phyloP scores from a whole-genome alignment of 73 alveolate species.

The Paramecium biaurelia region DNA sequence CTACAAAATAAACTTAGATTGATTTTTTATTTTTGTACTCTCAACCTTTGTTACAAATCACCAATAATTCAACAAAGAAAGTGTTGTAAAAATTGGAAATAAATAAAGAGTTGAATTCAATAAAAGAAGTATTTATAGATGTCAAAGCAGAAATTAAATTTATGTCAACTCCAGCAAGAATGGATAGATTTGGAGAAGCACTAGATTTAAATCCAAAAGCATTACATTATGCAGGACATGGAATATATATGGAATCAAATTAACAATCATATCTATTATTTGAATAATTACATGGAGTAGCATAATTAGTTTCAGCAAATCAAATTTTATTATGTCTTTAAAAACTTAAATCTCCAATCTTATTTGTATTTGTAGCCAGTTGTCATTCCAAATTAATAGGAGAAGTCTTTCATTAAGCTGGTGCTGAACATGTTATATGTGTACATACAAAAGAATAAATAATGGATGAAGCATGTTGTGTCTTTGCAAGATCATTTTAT shows the following conservation, averaged over 20 bases:
- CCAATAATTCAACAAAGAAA: background rate
- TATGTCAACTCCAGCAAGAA: slow-evolving; percentile 32
- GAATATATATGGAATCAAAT: slow-evolving; percentile 8
- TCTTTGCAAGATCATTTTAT: slow-evolving; percentile 70
- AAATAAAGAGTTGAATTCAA: background rate
- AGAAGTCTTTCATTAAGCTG: slow-evolving; percentile 66
- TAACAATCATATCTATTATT: slow-evolving; percentile 12
- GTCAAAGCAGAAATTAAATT: background rate
- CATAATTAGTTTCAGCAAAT: slow-evolving; percentile 47
- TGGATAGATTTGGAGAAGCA: slow-evolving; percentile 46
- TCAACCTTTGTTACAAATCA: background rate
- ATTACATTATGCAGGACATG: slow-evolving; percentile 48
- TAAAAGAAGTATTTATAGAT: slow-evolving; percentile 2
- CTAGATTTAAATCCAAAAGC: slow-evolving; percentile 23
- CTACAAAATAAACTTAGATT: background rate
- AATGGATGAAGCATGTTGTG: slow-evolving; percentile 70
- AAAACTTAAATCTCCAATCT: slow-evolving; percentile 22
- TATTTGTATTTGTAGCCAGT: slow-evolving; percentile 73
- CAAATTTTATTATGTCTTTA: background rate
- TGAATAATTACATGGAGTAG: slow-evolving; percentile 39
- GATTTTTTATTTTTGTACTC: slow-evolving; percentile 36
- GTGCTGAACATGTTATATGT: slow-evolving; percentile 79
- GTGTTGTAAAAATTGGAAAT: background rate
- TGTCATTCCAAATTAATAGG: slow-evolving; percentile 77
- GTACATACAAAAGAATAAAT: slow-evolving; percentile 64